These are phyloP conservation scores for Rhizopogon sp. DNA, from an alignment of 768 basidiomycete species.

Conservation along the genomic window DNA sequence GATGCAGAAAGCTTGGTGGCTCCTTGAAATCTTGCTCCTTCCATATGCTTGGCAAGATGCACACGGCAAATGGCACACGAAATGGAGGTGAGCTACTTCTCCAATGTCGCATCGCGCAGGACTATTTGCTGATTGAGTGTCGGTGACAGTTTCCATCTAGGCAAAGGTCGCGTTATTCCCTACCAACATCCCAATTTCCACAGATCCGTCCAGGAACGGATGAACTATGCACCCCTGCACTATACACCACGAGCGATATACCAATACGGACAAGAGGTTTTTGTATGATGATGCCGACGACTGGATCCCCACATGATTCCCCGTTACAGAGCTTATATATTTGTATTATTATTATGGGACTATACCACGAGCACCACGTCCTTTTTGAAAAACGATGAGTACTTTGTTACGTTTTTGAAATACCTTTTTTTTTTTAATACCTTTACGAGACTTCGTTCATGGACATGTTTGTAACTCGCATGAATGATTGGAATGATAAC, in stretches of 20 bases:
- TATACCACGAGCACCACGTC: not conserved
- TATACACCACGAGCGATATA: slow-evolving; percentile 60
- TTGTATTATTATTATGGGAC: not conserved
- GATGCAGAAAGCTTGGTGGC: slow-evolving; percentile 51
- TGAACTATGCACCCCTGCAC: slow-evolving; percentile 38
- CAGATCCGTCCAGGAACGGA: slow-evolving; percentile 55
- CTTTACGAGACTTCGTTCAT: not conserved
- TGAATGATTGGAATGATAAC: not conserved
- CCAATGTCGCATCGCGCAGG: not conserved
- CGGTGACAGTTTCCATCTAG: slow-evolving; percentile 36
- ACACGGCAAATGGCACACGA: slow-evolving; percentile 47
- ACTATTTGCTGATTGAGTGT: not conserved
- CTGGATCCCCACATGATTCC: not conserved
- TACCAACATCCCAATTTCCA: slow-evolving; percentile 53
- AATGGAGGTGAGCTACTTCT: slow-evolving; percentile 44
- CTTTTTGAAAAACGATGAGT: not conserved
- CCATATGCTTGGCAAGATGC: slow-evolving; percentile 52
- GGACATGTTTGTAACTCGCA: not conserved
- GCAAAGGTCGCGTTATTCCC: slow-evolving; percentile 49
- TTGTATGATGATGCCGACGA: slow-evolving; percentile 27
- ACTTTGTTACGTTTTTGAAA: not conserved
- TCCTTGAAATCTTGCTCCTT: slow-evolving; percentile 63
- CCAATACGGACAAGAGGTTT: slow-evolving; percentile 41
- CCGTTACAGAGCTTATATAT: no score
- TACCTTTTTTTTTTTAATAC: not conserved